A percentile compares a stretch with the other conserved stretches of the same genome.
These are phyloP conservation scores for Chenopodium album DNA, from an alignment of 148 eudicot genomes.

Conservation along the genomic window DNA sequence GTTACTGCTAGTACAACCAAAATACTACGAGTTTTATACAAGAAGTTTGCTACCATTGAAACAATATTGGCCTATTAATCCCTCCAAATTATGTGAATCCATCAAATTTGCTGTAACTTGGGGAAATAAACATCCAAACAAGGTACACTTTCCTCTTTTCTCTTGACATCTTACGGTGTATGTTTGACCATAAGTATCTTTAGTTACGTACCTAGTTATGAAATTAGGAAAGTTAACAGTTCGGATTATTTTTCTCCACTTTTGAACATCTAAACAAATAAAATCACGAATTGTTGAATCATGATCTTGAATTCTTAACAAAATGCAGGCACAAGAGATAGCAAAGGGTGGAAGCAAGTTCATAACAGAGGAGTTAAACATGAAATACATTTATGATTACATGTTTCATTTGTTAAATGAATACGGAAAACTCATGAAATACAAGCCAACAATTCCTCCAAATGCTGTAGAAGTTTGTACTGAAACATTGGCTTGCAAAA, in stretches of 20 bases:
- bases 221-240: too few species aligned
- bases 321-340: conserved; percentile 44
- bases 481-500: conserved; percentile 36
- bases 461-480: conserved; percentile 30
- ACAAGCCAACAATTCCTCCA: conserved; percentile 34
- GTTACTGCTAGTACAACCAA: conserved; percentile 43
- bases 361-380: conserved; percentile 42
- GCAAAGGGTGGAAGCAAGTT: conserved; percentile 46
- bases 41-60: conserved; percentile 48
- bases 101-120: conserved; percentile 49
- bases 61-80: conserved; percentile 56
- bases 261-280: background rate
- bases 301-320: background rate
- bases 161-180: too few species aligned
- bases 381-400: conserved; percentile 44
- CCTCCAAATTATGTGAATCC: conserved; percentile 33
- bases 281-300: background rate
- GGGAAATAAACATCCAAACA: conserved; percentile 39
- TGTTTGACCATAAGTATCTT: too few species aligned
- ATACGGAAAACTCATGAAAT: conserved; percentile 39
- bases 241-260: too few species aligned
- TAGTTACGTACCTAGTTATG: too few species aligned
- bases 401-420: conserved; percentile 37
- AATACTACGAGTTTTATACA: conserved; percentile 48
- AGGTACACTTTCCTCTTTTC: conserved; percentile 33